Percentiles rank a stretch among this genome's conserved stretches.
phyloP scores from a whole-genome alignment of 352 stramenopile genomes.

The Globisporangium acanthophoron region DNA sequence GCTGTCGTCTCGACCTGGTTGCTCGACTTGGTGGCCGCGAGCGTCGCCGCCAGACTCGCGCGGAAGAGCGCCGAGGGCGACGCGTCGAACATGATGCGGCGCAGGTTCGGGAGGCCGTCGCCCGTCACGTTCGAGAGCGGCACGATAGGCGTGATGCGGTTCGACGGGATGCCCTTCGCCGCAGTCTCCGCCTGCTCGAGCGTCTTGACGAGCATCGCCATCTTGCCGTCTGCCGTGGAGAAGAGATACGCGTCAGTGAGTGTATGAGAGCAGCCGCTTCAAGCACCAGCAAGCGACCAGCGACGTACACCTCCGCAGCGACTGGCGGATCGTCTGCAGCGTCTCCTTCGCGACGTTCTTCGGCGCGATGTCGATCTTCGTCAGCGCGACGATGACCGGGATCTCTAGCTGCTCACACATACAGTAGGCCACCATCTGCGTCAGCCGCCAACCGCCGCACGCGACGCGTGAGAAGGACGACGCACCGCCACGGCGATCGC shows the following conservation, averaged over 20 bases:
- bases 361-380: slow-evolving; percentile 93
- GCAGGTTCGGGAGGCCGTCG: slow-evolving; percentile 82
- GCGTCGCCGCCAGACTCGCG: slow-evolving; percentile 53
- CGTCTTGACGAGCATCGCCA: slow-evolving; percentile 92
- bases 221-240: slow-evolving; percentile 74
- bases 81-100: slow-evolving; percentile 63
- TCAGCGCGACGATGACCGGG: slow-evolving; percentile 91
- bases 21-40: slow-evolving; percentile 54
- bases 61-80: slow-evolving; percentile 72
- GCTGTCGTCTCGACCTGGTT: slow-evolving; percentile 34
- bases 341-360: slow-evolving; percentile 92
- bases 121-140: slow-evolving; percentile 97
- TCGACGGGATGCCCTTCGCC: slow-evolving; percentile 85
- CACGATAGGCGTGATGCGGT: slow-evolving; percentile 95
- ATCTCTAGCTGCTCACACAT: slow-evolving; percentile 68
- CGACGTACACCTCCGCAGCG: slow-evolving; percentile 65
- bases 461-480: not conserved
- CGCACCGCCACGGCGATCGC: slow-evolving; percentile 86
- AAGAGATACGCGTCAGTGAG: not conserved
- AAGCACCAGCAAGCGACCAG: too few relatives aligned
- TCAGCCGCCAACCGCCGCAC: not conserved
- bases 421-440: not conserved
- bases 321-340: slow-evolving; percentile 84
- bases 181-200: slow-evolving; percentile 80
- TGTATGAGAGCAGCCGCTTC: not conserved